Base-by-base conservation (phyloP, 2,329 filamentous ascomycete genomes). In the Trichoderma gracile region DNA sequence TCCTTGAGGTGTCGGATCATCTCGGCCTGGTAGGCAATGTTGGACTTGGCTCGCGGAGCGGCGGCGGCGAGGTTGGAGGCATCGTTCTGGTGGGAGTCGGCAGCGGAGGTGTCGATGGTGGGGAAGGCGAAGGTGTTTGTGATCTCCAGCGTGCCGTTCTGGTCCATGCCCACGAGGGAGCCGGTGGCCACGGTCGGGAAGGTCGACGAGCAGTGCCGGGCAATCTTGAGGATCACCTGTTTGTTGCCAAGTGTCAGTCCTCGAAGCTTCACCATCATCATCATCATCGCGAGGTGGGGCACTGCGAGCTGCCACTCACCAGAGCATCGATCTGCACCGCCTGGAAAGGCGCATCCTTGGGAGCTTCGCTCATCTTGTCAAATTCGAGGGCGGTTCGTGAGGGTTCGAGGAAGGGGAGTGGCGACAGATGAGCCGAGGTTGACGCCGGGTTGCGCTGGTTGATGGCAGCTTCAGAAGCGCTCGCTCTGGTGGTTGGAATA, bases 1-100 rank as follows among this genome's bases (percentile, higher is more conserved):
- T 98, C 95, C 77, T 94, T 90, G 68, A 98, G 82, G 78, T 95
- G 93, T 75, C 93, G 91, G 79, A 99, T 94, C 94, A 98, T 98
- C 79, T 99, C 95, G 70, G 87, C 89, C 81, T 97, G 92, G 81
- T 99, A 98, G 71, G 84, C 80, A 23, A 89, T 84, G 78, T 96
- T 97, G 73, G 90, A 86, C 83, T 98, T 98, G 69, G 93, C 90
- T 71, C 95, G 89, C 69, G 95, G 95, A 53, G 95, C 95, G 15
- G 92, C 91, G 33, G 93, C 91, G 21, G 95, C 93, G 52, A 91
- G 81, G 73, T 89, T 87, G 58, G 90, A 89, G 64, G 89, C 84
- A 70, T 89, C 86, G 76, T 86, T 91, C 78, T 92, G 89, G 81
- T 93, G 90, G 78, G 82, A 83, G 72, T 92, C 89, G 73, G 86